These are phyloP conservation scores for Colletotrichum gloeosporioides DNA, from an alignment of 2,329 filamentous ascomycete genomes.

Conservation along the genomic window DNA sequence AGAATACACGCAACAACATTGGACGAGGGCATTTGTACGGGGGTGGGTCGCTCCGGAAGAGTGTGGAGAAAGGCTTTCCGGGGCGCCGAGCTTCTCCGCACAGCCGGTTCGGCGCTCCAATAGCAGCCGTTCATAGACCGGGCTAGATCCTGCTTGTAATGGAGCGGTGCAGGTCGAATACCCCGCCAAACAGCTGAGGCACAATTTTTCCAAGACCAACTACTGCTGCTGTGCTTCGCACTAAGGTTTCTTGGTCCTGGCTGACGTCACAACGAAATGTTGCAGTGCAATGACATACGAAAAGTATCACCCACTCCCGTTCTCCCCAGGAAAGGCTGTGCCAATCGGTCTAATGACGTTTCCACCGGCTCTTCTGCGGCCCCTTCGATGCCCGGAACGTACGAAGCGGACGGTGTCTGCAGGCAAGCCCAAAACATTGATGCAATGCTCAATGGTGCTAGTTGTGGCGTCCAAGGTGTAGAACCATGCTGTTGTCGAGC, in stretches of 20 bases:
- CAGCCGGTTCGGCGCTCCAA: neutral
- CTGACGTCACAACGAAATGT: slow-evolving; percentile 12
- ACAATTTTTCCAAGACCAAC: neutral
- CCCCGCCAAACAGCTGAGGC: neutral
- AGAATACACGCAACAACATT: neutral
- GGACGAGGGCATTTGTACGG: neutral
- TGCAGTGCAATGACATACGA: slow-evolving; percentile 9
- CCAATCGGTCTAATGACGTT: neutral
- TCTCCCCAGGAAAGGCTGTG: neutral
- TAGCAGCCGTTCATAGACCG: neutral
- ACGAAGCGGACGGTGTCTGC: neutral
- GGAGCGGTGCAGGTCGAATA: neutral
- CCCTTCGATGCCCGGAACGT: neutral
- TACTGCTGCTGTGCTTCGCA: neutral
- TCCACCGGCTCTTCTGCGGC: slow-evolving; percentile 1
- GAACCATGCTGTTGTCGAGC: neutral
- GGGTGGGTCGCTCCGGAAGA: neutral
- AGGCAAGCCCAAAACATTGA: neutral
- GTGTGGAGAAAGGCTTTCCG: slow-evolving; percentile 1
- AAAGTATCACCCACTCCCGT: neutral
- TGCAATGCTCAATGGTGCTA: neutral
- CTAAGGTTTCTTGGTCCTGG: neutral
- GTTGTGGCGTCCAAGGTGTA: slow-evolving; percentile 15
- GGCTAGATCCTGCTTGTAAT: neutral
- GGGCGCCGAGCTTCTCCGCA: slow-evolving; percentile 1